Evolutionary conservation across 192 early-diverging fungal genomes (phyloP), one percentile per base, ranked within the genome.

Genomic region (Hyaloraphidium curvatum): DNA sequence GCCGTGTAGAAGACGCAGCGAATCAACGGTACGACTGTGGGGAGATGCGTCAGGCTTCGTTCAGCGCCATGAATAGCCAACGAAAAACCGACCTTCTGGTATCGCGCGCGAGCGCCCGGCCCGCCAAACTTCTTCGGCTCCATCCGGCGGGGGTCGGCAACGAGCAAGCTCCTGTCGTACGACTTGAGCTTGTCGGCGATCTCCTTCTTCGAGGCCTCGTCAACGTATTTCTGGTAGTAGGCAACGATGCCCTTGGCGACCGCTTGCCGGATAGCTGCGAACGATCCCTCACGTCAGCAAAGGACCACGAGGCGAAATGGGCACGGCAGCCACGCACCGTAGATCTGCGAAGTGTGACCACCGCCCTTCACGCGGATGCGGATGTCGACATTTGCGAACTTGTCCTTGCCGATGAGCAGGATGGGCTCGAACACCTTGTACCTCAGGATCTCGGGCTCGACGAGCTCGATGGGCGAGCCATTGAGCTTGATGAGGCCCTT

Each of bases 121-220:
- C 94, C 94, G 74, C 91, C 94, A 67, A 97, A 97, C 82, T 95
- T 97, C 90, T 97, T 97, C 74, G 94, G 87, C 70, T 97, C 94
- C 74, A 85, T 89, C 64, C 94, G 91, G 74, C 94, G 89, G 57
- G 91, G 90, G 71, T 95, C 91, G 55, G 91, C 91, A 59, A 97
- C 94, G 41, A 97, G 84, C 41, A 97, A 88, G 62, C 87, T 81
- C 75, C 91, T 86, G 80, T 97, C 94, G 80, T 89, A 92, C 64
- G 69, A 37, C 9, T 11, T 7, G 53, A 89, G 75, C 50, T 82
- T 74, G 61, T 91, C 87, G 81, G 91, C 92, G 77, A 97, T 87
- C 77, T 95, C 91, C 79, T 93, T 92, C 87, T 97, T 97, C 66
- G 90, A 84, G 51, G 89, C 91, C 75, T 97, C 94, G 73, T 97